These are phyloP conservation scores for Calonectria ilicicola DNA, from an alignment of 2,329 filamentous ascomycete genomes.

Conservation along the genomic window DNA sequence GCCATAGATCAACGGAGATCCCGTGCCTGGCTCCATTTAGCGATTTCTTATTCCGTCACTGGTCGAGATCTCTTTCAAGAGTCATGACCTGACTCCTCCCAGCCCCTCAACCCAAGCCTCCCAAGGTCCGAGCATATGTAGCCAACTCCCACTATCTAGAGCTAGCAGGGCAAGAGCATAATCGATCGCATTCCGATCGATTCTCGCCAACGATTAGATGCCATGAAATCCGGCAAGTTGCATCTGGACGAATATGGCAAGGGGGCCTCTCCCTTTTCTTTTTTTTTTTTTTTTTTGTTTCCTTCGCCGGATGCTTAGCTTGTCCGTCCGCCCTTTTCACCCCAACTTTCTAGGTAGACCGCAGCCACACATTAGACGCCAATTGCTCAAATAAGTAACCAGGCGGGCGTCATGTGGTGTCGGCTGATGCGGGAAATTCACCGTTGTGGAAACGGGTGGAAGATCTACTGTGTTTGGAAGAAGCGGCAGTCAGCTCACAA, in stretches of 20 bases:
- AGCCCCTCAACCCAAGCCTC: background rate
- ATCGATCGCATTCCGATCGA: background rate
- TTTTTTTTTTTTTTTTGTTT: background rate
- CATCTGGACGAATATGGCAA: background rate
- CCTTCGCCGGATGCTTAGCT: background rate
- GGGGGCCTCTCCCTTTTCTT: background rate
- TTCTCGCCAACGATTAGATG: background rate
- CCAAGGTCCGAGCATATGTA: background rate
- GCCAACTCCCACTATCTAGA: background rate
- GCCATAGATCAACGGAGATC: slow-evolving; percentile 26
- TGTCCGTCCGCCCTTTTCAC: background rate
- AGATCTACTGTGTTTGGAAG: background rate
- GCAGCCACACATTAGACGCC: background rate
- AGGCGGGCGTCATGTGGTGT: background rate
- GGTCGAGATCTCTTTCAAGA: background rate
- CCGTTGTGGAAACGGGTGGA: background rate
- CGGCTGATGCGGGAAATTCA: background rate
- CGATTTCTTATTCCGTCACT: background rate
- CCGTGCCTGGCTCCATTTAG: slow-evolving; percentile 10
- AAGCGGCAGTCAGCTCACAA: background rate
- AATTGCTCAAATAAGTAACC: background rate
- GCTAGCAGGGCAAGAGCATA: background rate
- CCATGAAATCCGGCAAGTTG: background rate
- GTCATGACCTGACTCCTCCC: background rate
- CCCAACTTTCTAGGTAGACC: background rate